These are phyloP conservation scores for Chlorencoelia australis DNA, from an alignment of 2,329 filamentous ascomycete species.

Conservation along the genomic window DNA sequence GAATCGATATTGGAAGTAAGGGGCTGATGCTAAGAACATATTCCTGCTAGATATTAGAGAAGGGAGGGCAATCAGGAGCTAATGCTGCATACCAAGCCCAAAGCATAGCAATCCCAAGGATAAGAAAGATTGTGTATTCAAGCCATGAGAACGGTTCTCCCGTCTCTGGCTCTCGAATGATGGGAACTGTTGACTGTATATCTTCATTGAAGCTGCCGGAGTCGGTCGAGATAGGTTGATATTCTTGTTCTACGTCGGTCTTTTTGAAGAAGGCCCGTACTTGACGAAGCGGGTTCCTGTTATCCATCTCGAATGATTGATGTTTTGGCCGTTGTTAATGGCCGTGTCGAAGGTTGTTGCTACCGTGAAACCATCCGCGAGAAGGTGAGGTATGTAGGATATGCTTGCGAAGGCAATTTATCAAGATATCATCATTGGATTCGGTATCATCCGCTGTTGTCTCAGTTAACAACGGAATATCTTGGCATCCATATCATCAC, in stretches of 20 bases:
- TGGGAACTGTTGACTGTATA: slow-evolving; percentile 8
- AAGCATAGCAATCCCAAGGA: slow-evolving; percentile 87
- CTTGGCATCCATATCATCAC: no score
- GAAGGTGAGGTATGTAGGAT: not conserved
- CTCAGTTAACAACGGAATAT: no score
- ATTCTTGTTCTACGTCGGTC: slow-evolving; percentile 15
- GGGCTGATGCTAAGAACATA: slow-evolving; percentile 92
- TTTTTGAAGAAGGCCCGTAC: slow-evolving; percentile 19
- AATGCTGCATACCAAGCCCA: slow-evolving; percentile 75
- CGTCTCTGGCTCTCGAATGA: slow-evolving; percentile 10
- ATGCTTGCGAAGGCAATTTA: no score
- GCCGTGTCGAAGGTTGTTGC: slow-evolving; percentile 3
- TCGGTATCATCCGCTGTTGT: no score
- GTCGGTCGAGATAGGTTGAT: slow-evolving; percentile 18
- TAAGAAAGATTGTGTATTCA: slow-evolving; percentile 75
- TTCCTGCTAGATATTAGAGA: slow-evolving; percentile 53
- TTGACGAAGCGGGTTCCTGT: slow-evolving; percentile 14
- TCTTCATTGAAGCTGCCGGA: slow-evolving; percentile 6
- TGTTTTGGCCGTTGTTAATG: no score
- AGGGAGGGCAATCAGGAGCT: slow-evolving; percentile 1
- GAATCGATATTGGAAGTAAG: slow-evolving; percentile 86
- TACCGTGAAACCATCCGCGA: slow-evolving; percentile 5
- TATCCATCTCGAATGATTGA: slow-evolving; percentile 5
- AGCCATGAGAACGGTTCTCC: slow-evolving; percentile 64
- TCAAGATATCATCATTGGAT: no score